Evolutionary conservation across 2,329 filamentous ascomycete species (phyloP), one percentile per base, ranked within the genome.

Genomic region (Aspergillus flavus): DNA sequence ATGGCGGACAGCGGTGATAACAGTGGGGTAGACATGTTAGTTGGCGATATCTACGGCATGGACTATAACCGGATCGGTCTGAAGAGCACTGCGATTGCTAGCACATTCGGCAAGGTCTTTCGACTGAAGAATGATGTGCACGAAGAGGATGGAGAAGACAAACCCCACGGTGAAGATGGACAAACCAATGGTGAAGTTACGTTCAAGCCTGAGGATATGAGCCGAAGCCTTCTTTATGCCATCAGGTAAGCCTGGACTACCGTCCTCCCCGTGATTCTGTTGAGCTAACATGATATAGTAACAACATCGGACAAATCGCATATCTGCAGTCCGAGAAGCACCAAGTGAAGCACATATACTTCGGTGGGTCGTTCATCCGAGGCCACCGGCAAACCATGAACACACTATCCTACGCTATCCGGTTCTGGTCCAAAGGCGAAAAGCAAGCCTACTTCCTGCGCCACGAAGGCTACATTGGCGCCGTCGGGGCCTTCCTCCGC

Each of bases 331-430:
- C 93, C 6, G 94, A 97, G 76, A 95, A 97, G 74, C 94, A 99
- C 80, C 87, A 90, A 53, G 84, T 98, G 30, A 91, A 92, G 66
- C 89, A 94, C 73, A 98, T 99, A 65, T 99, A 99, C 82, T 99
- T 99, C 78, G 95, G 95, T 26, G 95, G 95, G 28, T 95, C 91
- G 7, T 99, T 98, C 76, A 98, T 99, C 75, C 89, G 95, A 48
- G 95, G 95, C 46, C 95, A 99, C 78, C 89, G 91, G 19, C 95
- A 98, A 80, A 99, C 95, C 14, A 99, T 99, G 87, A 96, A 98
- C 78, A 98, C 95, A 0, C 84, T 99, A 11, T 94, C 91, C 61
- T 99, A 97, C 75, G 95, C 94, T 74, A 97, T 99, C 80, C 93
- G 93, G 71, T 99, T 98, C 80, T 99, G 95, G 95, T 93, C 91